Base-by-base conservation (phyloP, 495 filamentous ascomycete genomes). In the Daldinia grandis region DNA sequence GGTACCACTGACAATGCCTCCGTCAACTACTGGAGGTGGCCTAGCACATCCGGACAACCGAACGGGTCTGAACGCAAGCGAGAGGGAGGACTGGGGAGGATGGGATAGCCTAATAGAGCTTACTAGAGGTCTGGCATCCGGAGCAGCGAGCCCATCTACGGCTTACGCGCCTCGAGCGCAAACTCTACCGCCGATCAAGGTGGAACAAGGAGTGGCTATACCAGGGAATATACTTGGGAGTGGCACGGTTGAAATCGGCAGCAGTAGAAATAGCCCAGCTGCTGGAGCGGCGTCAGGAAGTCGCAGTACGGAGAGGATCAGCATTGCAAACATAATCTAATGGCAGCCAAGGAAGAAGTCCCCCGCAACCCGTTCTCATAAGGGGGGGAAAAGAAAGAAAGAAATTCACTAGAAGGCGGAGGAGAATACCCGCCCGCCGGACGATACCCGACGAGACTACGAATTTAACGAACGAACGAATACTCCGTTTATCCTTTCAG, bases 281-380 rank as follows among this genome's bases (percentile, higher is more conserved):
- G 80, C 81, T 35, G 76, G 78, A 19, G 66, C 74, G 25, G 69
- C 69, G 31, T 75, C 69, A 12, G 82, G 77, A 66, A 81, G 74
- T 24, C 79, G 78, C 62, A 82, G 74, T 35, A 81, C 83, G 67
- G 83, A 85, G 75, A 84, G 91, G 66, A 92, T 94, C 79, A 92
- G 90, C 66, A 94, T 94, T 73, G 91, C 91, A 38, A 93, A 91
- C 77, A 93, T 94, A 57, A 93, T 94, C 60, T 89, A 77, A 82
- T 10, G 0, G 44, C 31, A 17, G 15, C n/a, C 8, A 24, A 55
- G 44, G 21, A 44, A 51, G 21, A 44, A 51, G 15, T 35, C 1
- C 42, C 19, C n/a, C n/a, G n/a, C n/a, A 24, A 19, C 19, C 24
- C 19, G 42, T 47, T 47, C 42, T 21, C 8, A 7, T 8, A 44